These are phyloP conservation scores for Chlamydomonas sphaeroides DNA, from an alignment of 139 green algal genomes.

Conservation along the genomic window DNA sequence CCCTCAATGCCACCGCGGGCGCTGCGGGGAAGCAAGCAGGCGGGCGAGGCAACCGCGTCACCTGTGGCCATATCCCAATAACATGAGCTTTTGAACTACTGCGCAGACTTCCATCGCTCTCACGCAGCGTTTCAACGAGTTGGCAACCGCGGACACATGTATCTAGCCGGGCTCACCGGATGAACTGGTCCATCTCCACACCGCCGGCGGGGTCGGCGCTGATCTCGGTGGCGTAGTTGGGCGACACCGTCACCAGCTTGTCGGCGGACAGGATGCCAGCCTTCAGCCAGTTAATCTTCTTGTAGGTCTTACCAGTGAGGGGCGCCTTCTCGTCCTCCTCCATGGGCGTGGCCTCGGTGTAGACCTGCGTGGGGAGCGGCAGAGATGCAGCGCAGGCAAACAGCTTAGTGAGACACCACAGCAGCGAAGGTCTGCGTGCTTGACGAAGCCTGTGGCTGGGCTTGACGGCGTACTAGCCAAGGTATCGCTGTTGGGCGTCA, in stretches of 20 bases:
- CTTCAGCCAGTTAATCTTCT: slow-evolving; percentile 98
- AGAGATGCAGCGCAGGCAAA: too few relatives aligned
- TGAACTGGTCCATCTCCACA: slow-evolving; percentile 88
- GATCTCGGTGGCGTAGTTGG: slow-evolving; percentile 97
- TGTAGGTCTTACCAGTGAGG: slow-evolving; percentile 59
- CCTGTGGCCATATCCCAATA: too few relatives aligned
- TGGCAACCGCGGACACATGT: not conserved
- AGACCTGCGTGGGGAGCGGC: slow-evolving; percentile 51
- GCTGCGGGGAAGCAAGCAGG: not conserved
- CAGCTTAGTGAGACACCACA: too few relatives aligned
- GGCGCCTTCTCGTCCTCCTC: slow-evolving; percentile 71
- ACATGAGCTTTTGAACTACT: too few relatives aligned
- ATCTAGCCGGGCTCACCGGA: slow-evolving; percentile 57
- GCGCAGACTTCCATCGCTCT: too few relatives aligned
- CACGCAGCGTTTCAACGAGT: not conserved
- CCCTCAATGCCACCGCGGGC: slow-evolving; percentile 81
- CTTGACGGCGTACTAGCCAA: too few relatives aligned
- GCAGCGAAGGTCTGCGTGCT: too few relatives aligned
- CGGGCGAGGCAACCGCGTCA: too few relatives aligned
- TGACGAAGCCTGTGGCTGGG: too few relatives aligned
- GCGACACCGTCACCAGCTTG: slow-evolving; percentile 95
- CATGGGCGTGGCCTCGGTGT: slow-evolving; percentile 64
- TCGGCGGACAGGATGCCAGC: slow-evolving; percentile 89
- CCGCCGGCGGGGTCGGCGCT: slow-evolving; percentile 73
- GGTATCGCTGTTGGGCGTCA: too few relatives aligned